Evolutionary conservation across 305 asterid species (phyloP).

Genomic region (Rubia peregrina): DNA sequence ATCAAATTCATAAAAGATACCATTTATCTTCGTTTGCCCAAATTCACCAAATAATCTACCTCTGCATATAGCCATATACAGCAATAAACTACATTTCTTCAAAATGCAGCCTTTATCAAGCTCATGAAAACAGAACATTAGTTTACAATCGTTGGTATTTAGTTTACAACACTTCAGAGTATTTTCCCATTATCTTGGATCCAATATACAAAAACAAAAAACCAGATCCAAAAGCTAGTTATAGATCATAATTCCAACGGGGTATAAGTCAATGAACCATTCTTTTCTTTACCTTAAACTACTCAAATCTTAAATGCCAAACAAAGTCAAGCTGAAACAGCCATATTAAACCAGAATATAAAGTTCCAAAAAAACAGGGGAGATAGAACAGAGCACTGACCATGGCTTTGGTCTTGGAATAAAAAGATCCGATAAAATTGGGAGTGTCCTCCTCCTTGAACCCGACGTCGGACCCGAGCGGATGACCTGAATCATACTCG

Average conservation of each 20-base stretch:
- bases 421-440: slow-evolving; percentile 67
- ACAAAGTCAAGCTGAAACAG: not conserved
- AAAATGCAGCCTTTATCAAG: not conserved
- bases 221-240: slow-evolving; percentile 12
- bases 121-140: not conserved
- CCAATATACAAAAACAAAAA: slow-evolving; percentile 3
- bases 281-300: not conserved
- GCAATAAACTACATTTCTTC: not conserved
- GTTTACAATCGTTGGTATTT: not conserved
- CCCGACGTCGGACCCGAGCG: slow-evolving; percentile 63
- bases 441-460: slow-evolving; percentile 87
- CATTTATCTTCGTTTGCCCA: not conserved
- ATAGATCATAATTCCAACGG: slow-evolving; percentile 1
- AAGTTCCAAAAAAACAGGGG: not conserved
- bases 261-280: not conserved
- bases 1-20: not conserved
- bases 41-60: not conserved
- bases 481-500: slow-evolving; percentile 59
- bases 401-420: slow-evolving; percentile 88
- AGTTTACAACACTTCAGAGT: not conserved
- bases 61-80: not conserved
- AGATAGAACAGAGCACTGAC: slow-evolving; percentile 31
- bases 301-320: not conserved
- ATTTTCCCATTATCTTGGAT: slow-evolving; percentile 6
- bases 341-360: not conserved